Conservation (phyloP, 805 yeast species). For the Saturnispora halmiae region DNA sequence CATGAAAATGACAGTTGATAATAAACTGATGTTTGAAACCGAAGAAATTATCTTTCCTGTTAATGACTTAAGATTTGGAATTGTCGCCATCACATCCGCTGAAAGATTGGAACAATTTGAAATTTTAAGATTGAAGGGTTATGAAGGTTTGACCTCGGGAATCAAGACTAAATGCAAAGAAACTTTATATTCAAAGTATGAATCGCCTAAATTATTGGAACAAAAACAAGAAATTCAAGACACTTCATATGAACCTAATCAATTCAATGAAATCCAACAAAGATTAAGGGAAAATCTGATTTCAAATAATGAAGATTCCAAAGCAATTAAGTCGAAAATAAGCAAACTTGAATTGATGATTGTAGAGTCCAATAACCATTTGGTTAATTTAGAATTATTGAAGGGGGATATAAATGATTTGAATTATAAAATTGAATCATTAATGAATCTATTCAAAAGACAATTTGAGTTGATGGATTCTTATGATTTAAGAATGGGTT, state of each 20-base stretch:
- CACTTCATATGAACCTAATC: neutral
- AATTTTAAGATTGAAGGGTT: conserved; percentile 48
- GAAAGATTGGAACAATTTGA: conserved; percentile 51
- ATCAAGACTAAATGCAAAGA: conserved; percentile 19
- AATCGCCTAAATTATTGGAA: neutral
- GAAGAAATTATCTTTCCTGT: conserved; percentile 35
- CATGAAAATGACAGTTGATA: conserved; percentile 61
- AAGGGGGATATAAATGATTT: conserved; percentile 5
- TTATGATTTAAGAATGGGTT: conserved; percentile 12
- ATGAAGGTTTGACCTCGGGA: conserved; percentile 34
- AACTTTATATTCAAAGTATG: conserved; percentile 23
- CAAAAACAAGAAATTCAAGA: neutral
- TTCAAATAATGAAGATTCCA: neutral
- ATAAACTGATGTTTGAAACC: conserved; percentile 61
- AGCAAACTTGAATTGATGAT: neutral
- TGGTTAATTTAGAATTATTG: conserved; percentile 9
- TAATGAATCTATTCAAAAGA: conserved; percentile 11
- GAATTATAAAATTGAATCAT: conserved; percentile 10
- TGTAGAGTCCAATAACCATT: neutral
- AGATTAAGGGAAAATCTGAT: conserved; percentile 15
- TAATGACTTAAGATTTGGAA: neutral
- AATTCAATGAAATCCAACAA: conserved; percentile 17
- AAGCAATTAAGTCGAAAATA: conserved; percentile 5
- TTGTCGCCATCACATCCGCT: conserved; percentile 16
- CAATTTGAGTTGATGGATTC: conserved; percentile 14